These are phyloP conservation scores for Neoboletus magnificus DNA, from an alignment of 768 basidiomycete genomes.

Conservation along the genomic window DNA sequence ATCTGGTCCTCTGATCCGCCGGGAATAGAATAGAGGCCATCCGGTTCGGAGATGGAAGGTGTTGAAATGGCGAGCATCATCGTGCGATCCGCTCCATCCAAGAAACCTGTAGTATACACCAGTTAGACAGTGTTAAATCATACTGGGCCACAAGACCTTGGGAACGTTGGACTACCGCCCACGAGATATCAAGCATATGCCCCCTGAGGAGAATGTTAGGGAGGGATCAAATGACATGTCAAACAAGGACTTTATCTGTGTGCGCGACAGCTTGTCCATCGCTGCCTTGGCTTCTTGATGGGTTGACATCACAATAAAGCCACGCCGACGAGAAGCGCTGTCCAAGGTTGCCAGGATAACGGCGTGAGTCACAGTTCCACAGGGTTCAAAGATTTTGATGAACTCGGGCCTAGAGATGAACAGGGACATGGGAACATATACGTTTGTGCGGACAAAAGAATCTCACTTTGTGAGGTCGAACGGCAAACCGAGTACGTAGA, in stretches of 20 bases:
- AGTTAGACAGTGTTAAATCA: slow-evolving; percentile 1
- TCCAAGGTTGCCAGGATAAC: slow-evolving; percentile 84
- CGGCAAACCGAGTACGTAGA: slow-evolving; percentile 81
- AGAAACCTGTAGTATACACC: slow-evolving; percentile 50
- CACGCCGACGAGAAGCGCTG: slow-evolving; percentile 77
- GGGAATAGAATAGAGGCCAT: slow-evolving; percentile 23
- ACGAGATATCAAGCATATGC: slow-evolving; percentile 75
- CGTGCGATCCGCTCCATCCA: slow-evolving; percentile 78
- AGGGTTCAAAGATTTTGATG: slow-evolving; percentile 54
- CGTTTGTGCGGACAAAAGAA: background rate
- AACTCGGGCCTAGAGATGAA: slow-evolving; percentile 47
- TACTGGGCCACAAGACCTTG: slow-evolving; percentile 46
- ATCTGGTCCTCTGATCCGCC: slow-evolving; percentile 32
- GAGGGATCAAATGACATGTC: background rate
- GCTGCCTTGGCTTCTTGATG: slow-evolving; percentile 70
- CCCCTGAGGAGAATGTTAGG: slow-evolving; percentile 43
- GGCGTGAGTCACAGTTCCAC: slow-evolving; percentile 68
- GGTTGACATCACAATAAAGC: slow-evolving; percentile 77
- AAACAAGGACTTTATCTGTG: slow-evolving; percentile 58
- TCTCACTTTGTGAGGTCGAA: slow-evolving; percentile 76
- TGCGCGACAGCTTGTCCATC: slow-evolving; percentile 64
- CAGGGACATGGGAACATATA: background rate
- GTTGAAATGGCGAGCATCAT: slow-evolving; percentile 53
- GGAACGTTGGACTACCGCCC: slow-evolving; percentile 86
- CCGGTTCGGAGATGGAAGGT: slow-evolving; percentile 30